Conservation (phyloP, 2,329 filamentous ascomycete genomes). For the Escovopsis sp. region DNA sequence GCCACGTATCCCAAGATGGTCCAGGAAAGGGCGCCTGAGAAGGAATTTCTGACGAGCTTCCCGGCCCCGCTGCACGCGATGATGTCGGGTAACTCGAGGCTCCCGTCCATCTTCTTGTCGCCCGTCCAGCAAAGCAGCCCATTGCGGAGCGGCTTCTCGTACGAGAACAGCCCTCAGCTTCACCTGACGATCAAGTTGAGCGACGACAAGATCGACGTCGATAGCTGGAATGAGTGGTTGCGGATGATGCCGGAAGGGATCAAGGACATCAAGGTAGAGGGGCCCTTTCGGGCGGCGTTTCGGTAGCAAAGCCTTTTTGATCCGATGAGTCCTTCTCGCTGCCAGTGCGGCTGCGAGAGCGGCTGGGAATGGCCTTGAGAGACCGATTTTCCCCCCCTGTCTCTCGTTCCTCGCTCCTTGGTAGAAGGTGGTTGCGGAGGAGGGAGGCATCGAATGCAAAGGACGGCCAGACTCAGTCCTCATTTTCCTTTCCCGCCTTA, state of each 20-base stretch:
- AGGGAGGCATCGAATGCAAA: too few species aligned
- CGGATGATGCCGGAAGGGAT: slow-evolving; percentile 42
- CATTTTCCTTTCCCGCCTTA: too few species aligned
- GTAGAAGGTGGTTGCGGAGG: too few species aligned
- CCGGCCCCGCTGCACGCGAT: slow-evolving; percentile 41
- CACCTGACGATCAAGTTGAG: slow-evolving; percentile 34
- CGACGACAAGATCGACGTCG: slow-evolving; percentile 34
- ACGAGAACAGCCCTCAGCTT: slow-evolving; percentile 31
- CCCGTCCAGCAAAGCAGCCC: slow-evolving; percentile 30
- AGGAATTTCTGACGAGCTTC: slow-evolving; percentile 30
- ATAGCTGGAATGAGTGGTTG: slow-evolving; percentile 43
- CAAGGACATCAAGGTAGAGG: slow-evolving; percentile 39
- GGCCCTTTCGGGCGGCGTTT: slow-evolving; percentile 23
- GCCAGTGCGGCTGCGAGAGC: too few species aligned
- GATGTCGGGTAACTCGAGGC: slow-evolving; percentile 34
- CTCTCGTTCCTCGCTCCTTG: too few species aligned
- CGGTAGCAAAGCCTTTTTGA: too few species aligned
- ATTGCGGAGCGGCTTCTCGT: slow-evolving; percentile 22
- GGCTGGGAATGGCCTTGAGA: too few species aligned
- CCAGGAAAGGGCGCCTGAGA: slow-evolving; percentile 32
- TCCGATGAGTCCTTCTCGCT: too few species aligned
- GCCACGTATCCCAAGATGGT: slow-evolving; percentile 36
- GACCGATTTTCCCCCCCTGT: too few species aligned
- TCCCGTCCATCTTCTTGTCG: slow-evolving; percentile 41
- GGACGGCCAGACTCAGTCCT: too few species aligned